Conservation (phyloP, 2,329 filamentous ascomycete genomes). For the Chalara sp. region DNA sequence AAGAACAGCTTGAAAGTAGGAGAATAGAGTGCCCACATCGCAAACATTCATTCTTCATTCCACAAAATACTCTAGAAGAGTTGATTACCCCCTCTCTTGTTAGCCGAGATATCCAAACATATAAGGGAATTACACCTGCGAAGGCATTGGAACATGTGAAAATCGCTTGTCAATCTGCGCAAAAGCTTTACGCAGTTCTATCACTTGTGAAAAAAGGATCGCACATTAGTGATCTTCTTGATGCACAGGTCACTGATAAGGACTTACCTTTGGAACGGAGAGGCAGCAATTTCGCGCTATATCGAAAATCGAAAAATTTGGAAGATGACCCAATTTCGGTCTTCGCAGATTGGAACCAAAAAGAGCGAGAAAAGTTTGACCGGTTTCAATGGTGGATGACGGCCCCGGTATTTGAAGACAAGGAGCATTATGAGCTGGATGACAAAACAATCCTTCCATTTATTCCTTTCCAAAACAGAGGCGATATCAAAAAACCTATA, state of each 20-base stretch:
- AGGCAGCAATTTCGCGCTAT: not conserved
- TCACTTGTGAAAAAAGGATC: conserved; percentile 8
- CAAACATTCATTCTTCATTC: conserved; percentile 8
- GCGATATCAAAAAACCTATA: not conserved
- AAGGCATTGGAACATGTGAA: conserved; percentile 1
- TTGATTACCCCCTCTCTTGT: conserved; percentile 5
- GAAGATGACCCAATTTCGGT: conserved; percentile 6
- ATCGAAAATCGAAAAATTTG: not conserved
- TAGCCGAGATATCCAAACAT: conserved; percentile 5
- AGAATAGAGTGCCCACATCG: conserved; percentile 7
- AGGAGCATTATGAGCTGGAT: conserved; percentile 7
- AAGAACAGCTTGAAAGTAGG: conserved; percentile 3
- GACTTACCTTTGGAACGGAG: conserved; percentile 10
- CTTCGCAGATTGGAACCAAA: conserved; percentile 5
- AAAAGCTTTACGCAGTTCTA: conserved; percentile 9
- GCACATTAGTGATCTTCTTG: conserved; percentile 7
- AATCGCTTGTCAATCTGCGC: conserved; percentile 1
- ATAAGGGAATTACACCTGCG: not conserved
- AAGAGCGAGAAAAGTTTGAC: conserved; percentile 10
- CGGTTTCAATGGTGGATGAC: conserved; percentile 15
- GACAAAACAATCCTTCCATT: conserved; percentile 12
- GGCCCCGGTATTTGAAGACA: conserved; percentile 8
- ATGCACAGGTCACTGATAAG: conserved; percentile 9
- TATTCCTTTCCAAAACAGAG: conserved; percentile 1
- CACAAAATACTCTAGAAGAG: conserved; percentile 3